Conservation (phyloP, 2,329 filamentous ascomycete species). For the Fusarium austroafricanum region DNA sequence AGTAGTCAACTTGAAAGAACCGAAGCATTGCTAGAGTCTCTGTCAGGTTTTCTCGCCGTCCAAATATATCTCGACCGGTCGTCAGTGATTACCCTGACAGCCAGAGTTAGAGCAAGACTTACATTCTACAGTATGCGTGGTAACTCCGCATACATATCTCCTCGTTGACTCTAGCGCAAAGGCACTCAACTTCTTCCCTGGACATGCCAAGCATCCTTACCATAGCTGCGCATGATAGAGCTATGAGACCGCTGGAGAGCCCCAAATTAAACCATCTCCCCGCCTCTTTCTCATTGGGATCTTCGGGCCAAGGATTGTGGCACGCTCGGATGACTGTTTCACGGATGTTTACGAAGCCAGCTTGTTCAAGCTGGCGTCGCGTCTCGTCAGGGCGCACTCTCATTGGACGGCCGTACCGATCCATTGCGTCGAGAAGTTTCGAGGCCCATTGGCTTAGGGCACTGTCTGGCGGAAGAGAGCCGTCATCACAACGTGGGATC, state of each 20-base stretch:
- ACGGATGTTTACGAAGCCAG: background rate
- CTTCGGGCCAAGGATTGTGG: background rate
- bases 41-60: background rate
- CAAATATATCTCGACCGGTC: background rate
- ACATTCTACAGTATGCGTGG: too few species aligned
- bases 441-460: background rate
- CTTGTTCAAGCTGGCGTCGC: background rate
- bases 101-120: background rate
- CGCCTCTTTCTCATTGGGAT: background rate
- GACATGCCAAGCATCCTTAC: background rate
- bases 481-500: background rate
- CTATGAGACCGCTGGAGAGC: background rate
- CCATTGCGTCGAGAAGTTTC: background rate
- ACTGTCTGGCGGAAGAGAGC: background rate
- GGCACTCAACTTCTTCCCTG: background rate
- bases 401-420: background rate
- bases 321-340: background rate
- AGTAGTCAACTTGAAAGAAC: background rate
- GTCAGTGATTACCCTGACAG: background rate
- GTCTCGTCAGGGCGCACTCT: background rate
- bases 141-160: background rate
- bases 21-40: background rate
- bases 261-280: background rate
- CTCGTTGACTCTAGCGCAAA: background rate
- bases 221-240: background rate